Evolutionary conservation across 805 yeast genomes (phyloP).

Genomic region (Teunomyces panamensis): DNA sequence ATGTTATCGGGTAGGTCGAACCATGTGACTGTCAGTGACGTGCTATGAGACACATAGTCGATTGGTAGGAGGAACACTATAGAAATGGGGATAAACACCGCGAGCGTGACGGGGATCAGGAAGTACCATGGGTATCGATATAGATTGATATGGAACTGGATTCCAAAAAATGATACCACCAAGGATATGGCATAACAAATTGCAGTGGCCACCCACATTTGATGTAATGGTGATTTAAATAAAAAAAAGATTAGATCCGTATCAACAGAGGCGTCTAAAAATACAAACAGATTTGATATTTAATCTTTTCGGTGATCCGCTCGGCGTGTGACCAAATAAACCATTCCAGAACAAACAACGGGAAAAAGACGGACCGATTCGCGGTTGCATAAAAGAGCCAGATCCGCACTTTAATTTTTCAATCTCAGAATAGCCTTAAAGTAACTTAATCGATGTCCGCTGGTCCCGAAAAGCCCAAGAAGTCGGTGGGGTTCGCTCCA

Average conservation of each 20-base stretch:
- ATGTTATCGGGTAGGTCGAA: slow-evolving; percentile 46
- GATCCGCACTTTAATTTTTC: neutral
- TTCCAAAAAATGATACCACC: slow-evolving; percentile 28
- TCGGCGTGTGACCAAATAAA: neutral
- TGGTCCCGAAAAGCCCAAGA: slow-evolving; percentile 13
- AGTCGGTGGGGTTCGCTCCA: slow-evolving; percentile 40
- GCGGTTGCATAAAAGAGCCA: neutral
- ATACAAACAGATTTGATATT: neutral
- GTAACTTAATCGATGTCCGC: neutral
- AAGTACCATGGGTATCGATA: slow-evolving; percentile 39
- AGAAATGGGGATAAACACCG: slow-evolving; percentile 73
- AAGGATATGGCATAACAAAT: slow-evolving; percentile 28
- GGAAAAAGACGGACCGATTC: neutral
- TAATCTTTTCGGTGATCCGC: neutral
- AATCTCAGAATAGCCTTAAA: neutral
- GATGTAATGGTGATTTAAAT: neutral
- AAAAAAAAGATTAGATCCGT: neutral
- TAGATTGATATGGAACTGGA: slow-evolving; percentile 34
- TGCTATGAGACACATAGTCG: slow-evolving; percentile 60
- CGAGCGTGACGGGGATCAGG: slow-evolving; percentile 47
- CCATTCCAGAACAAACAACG: neutral
- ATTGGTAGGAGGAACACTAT: slow-evolving; percentile 71
- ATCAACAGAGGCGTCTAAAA: neutral
- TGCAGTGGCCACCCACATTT: slow-evolving; percentile 21
- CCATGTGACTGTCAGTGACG: slow-evolving; percentile 30